Base-by-base conservation (phyloP, 768 basidiomycete species). In the Naganishia vaughanmartiniae region DNA sequence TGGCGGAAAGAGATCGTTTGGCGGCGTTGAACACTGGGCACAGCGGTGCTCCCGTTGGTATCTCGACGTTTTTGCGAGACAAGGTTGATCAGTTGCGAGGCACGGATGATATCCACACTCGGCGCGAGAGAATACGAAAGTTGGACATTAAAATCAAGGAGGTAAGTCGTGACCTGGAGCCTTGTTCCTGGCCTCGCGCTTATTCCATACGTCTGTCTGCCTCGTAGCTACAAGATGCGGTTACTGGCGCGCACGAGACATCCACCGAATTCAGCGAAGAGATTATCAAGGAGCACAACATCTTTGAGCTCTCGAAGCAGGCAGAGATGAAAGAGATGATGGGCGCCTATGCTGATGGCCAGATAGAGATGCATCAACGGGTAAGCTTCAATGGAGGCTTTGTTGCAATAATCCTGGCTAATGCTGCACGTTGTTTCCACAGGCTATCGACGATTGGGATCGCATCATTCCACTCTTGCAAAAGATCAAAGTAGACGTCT, bases 401-500 rank as follows among this genome's bases (percentile, higher is more conserved):
- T 9, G 7, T 26, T 45, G 24, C 60, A 1, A 26, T 17, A 4
- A n/a, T 10, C 19, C 15, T 7, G 21, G 26, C 21, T 31, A 24
- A 26, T 12, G 48, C 46, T 46, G 56, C 54, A 19, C 51, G 56
- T 31, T 54, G 60, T 63, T 60, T 66, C 51, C 65, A 24, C 73
- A 92, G 89, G 88, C 91, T 67, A 93, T 95, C 90, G 92, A 97
- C 75, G 93, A 97, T 81, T 97, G 93, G 93, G 93, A 97, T 67
- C 85, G 90, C 82, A 73, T 79, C 33, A 72, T 67, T 45, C 67
- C 69, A 0, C 19, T 65, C 10, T 21, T 71, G 36, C 36, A 36
- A 14, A 48, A 57, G 55, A 48, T 67, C 51, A 55, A 65, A n/a
- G 70, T 73, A 12, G 51, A 66, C 15, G 31, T 60, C 21, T 69